Evolutionary conservation across 441 rosid species (phyloP), one percentile per base, ranked within the genome.

Genomic region (Gossypium aridum): DNA sequence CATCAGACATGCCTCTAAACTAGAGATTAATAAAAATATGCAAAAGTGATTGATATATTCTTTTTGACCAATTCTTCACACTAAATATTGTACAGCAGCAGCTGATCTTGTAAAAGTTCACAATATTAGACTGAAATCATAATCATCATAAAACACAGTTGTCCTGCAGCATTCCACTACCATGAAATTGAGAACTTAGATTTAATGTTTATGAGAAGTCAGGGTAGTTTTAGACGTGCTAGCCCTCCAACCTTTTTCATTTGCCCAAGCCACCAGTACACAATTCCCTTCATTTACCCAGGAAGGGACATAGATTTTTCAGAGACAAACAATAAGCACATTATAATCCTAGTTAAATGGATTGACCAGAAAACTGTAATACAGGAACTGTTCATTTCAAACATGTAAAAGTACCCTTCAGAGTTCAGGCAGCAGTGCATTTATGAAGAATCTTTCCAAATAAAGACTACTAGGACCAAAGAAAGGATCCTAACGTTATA

Each of bases 151-250:
- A 70, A 55, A 70, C 34, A 34, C 20, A 19, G 31, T 37, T 55
- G 49, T 12, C 28, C 26, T 3, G 72, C 61, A 69, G 62, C 64
- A 31, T 70, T 55, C 20, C 3, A 70, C 31, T 20, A 63, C 64
- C n/a, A 55, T 55, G 74, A 71, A 71, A 71, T 34, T 19, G 10
- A 53, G 16, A 70, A 70, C 39, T 28, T 70, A 69, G 37, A 47
- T 14, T 67, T 7, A 67, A 22, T 14, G 39, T 49, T 67, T 23
- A 67, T 23, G 22, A 53, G 37, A 45, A 45, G 25, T 16, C 47
- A 17, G 47, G 49, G 39, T 53, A 53, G 60, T 34, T 70, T 31
- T 34, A 26, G 53, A 70, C 64, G 19, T 0, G 26, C 28, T 12
- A 45, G 56, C 56, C n/a, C 9, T 69, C 12, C 60, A 69, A 28